Evolutionary conservation across 2,329 filamentous ascomycete genomes (phyloP).

Genomic region (Cadophora luteo-olivacea): DNA sequence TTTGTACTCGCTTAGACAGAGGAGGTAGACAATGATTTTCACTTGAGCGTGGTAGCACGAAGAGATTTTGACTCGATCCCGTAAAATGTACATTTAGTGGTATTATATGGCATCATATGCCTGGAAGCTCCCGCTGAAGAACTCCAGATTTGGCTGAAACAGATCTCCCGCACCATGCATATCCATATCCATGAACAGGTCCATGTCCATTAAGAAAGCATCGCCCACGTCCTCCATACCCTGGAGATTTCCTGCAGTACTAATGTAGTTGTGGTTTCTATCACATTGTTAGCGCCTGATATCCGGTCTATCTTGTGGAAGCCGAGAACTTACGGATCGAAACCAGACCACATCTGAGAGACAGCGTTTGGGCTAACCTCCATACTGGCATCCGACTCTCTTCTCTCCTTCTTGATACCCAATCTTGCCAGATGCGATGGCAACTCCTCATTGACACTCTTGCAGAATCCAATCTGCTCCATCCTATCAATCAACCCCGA

Average conservation of each 20-base stretch:
- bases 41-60: background rate
- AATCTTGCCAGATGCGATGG: conserved; percentile 27
- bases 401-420: conserved; percentile 22
- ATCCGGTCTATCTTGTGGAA: too few relatives aligned
- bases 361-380: background rate
- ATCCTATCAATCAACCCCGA: conserved; percentile 28
- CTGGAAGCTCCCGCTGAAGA: conserved; percentile 21
- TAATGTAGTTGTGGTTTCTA: conserved; percentile 14
- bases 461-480: conserved; percentile 34
- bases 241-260: conserved; percentile 20
- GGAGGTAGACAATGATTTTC: background rate
- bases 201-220: conserved; percentile 32
- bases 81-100: background rate
- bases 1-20: background rate
- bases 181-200: conserved; percentile 29
- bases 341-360: conserved; percentile 13
- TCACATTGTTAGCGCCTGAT: background rate
- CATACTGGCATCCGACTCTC: conserved; percentile 8
- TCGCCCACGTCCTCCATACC: conserved; percentile 26
- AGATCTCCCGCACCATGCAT: conserved; percentile 17
- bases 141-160: conserved; percentile 27
- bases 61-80: background rate
- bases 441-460: conserved; percentile 29
- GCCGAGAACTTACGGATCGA: conserved; percentile 20
- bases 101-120: conserved; percentile 11